Evolutionary conservation across 176 grass and related monocot genomes (phyloP).

Genomic region (Carex scoparia): DNA sequence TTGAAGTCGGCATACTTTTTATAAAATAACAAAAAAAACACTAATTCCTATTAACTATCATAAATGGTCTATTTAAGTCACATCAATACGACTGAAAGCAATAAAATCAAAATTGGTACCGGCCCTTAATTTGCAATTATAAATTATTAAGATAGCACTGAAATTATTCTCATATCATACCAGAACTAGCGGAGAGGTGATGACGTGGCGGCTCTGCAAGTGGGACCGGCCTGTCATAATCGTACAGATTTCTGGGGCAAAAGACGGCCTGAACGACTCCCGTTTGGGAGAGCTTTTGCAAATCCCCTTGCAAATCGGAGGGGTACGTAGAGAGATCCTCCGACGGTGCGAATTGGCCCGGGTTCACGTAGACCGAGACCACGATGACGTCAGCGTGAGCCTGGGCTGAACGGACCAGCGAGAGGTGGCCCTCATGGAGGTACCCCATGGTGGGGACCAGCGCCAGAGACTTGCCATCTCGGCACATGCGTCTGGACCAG

Average conservation of each 20-base stretch:
- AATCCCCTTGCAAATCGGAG: slow-evolving; percentile 54
- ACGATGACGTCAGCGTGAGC: slow-evolving; percentile 45
- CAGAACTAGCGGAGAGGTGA: slow-evolving; percentile 36
- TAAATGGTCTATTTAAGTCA: neutral
- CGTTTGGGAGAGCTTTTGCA: slow-evolving; percentile 56
- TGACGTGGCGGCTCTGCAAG: neutral
- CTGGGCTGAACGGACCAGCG: slow-evolving; percentile 42
- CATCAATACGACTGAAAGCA: neutral
- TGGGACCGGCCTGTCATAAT: slow-evolving; percentile 16
- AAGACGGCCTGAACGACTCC: slow-evolving; percentile 57
- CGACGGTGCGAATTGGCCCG: slow-evolving; percentile 65
- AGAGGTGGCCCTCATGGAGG: slow-evolving; percentile 84
- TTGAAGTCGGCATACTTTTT: neutral
- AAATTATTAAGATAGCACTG: neutral
- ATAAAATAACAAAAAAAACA: neutral
- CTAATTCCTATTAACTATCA: neutral
- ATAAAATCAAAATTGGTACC: neutral
- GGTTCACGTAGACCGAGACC: slow-evolving; percentile 90
- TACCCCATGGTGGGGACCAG: slow-evolving; percentile 94
- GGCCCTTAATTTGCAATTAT: neutral
- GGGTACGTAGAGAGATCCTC: slow-evolving; percentile 75
- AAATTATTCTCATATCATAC: neutral
- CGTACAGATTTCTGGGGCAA: slow-evolving; percentile 56
- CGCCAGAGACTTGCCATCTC: slow-evolving; percentile 47
- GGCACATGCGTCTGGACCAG: slow-evolving; percentile 51